Evolutionary conservation across 352 stramenopile genomes (phyloP).

Genomic region (Pythium oligandrum): DNA sequence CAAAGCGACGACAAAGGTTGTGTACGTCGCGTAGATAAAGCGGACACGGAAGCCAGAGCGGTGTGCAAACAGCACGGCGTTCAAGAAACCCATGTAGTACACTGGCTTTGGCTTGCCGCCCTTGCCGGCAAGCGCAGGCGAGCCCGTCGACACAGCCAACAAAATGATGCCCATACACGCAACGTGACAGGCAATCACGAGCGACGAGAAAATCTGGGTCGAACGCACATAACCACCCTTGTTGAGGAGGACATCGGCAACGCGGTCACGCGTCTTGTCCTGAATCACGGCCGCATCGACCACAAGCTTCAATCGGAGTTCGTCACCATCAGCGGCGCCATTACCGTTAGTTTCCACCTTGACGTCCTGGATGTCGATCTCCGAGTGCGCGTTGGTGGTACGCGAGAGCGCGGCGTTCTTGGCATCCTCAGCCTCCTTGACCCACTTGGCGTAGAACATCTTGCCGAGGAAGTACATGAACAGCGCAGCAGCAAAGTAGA

Average conservation of each 20-base stretch:
- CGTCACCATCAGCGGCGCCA: conserved; percentile 5
- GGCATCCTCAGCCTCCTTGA: conserved; percentile 56
- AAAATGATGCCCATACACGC: conserved; percentile 69
- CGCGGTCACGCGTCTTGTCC: conserved; percentile 41
- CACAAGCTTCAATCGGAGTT: conserved; percentile 35
- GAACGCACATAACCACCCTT: conserved; percentile 79
- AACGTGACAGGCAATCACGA: conserved; percentile 68
- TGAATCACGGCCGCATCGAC: conserved; percentile 41
- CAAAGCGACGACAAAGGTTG: conserved; percentile 55
- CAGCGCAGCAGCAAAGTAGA: conserved; percentile 58
- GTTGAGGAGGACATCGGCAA: conserved; percentile 57
- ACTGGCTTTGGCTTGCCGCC: conserved; percentile 60
- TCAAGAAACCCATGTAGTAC: conserved; percentile 83
- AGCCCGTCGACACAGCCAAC: conserved; percentile 48
- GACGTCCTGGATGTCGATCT: conserved; percentile 22
- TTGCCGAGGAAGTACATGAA: conserved; percentile 81
- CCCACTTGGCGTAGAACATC: conserved; percentile 66
- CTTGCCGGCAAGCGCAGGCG: not conserved
- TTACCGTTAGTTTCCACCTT: conserved; percentile 13
- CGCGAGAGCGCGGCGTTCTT: conserved; percentile 48
- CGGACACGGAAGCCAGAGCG: conserved; percentile 73
- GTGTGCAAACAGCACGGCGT: conserved; percentile 72
- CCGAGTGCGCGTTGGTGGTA: conserved; percentile 20
- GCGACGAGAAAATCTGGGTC: conserved; percentile 66
- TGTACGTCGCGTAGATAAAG: conserved; percentile 77